Percentiles rank a stretch among this genome's conserved stretches.
These are phyloP conservation scores for Lactarius deliciosus DNA, from an alignment of 768 basidiomycete species.

Conservation along the genomic window DNA sequence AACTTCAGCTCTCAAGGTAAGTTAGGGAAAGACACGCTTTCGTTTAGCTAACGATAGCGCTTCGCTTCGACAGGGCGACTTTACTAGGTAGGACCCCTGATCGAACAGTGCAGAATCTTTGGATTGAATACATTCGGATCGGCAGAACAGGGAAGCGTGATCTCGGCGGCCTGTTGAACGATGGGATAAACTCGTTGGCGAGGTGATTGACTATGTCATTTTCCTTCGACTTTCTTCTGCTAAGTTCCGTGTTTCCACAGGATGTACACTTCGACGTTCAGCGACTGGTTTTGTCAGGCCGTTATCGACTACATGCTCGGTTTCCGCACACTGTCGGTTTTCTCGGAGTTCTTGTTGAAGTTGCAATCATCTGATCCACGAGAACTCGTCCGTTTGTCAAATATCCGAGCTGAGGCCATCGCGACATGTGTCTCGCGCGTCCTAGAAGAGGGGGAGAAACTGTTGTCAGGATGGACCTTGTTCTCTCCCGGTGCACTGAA, in stretches of 20 bases:
- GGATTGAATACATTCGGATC: conserved; percentile 8
- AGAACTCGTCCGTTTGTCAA: conserved; percentile 83
- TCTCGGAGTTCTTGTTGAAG: conserved; percentile 89
- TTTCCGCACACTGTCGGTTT: conserved; percentile 81
- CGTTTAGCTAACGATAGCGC: conserved; percentile 12
- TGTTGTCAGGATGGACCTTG: conserved; percentile 88
- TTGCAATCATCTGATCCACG: conserved; percentile 90
- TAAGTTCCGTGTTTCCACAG: conserved; percentile 38
- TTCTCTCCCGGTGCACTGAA: conserved; percentile 81
- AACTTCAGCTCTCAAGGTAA: conserved; percentile 91
- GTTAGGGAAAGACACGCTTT: conserved; percentile 30
- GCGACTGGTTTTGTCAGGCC: conserved; percentile 97
- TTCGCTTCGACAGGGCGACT: conserved; percentile 62
- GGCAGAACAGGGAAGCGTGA: conserved; percentile 93
- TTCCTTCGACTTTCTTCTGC: conserved; percentile 6
- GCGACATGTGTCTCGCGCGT: conserved; percentile 73
- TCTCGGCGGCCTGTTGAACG: conserved; percentile 85
- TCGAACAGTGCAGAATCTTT: not conserved
- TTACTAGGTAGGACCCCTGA: conserved; percentile 58
- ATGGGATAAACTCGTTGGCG: conserved; percentile 92
- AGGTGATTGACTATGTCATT: conserved; percentile 43
- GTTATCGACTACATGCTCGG: conserved; percentile 93
- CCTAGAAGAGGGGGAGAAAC: conserved; percentile 47
- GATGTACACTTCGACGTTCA: conserved; percentile 86
- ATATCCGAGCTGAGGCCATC: conserved; percentile 89